Evolutionary conservation across 768 basidiomycete species (phyloP).

Genomic region (Aureoboletus auriporus): DNA sequence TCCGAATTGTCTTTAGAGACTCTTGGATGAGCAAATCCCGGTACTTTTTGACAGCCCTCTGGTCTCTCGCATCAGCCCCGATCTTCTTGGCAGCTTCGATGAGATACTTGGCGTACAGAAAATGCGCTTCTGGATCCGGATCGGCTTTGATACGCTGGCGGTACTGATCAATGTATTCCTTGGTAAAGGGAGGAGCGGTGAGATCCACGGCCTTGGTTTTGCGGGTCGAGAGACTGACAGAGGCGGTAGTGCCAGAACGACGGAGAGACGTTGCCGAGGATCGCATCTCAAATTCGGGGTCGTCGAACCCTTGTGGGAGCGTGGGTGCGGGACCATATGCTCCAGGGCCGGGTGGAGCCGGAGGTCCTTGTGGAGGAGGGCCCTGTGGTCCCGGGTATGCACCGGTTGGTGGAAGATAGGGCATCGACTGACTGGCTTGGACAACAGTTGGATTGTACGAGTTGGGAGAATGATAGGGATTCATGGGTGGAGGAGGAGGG

Average conservation of each 20-base stretch:
- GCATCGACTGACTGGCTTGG: constrained; percentile 29
- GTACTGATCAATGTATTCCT: constrained; percentile 97
- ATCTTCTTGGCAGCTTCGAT: constrained; percentile 97
- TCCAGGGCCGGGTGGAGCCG: constrained; percentile 12
- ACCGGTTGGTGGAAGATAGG: constrained; percentile 30
- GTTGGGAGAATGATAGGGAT: constrained; percentile 20
- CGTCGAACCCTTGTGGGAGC: constrained; percentile 30
- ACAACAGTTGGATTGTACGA: constrained; percentile 20
- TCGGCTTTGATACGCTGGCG: constrained; percentile 95
- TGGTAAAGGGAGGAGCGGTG: constrained; percentile 83
- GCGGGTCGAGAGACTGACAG: constrained; percentile 52
- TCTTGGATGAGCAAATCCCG: constrained; percentile 84
- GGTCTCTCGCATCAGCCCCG: constrained; percentile 65
- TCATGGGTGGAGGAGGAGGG: constrained; percentile 39
- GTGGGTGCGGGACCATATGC: constrained; percentile 22
- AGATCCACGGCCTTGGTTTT: constrained; percentile 83
- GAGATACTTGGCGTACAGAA: constrained; percentile 96
- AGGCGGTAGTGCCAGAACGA: constrained; percentile 54
- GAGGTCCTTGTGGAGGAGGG: constrained; percentile 11
- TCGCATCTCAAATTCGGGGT: constrained; percentile 55
- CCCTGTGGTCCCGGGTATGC: constrained; percentile 20
- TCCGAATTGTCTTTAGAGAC: constrained; percentile 87
- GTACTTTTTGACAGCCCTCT: constrained; percentile 85
- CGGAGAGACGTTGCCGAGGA: constrained; percentile 40
- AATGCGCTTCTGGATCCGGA: constrained; percentile 97